phyloP scores from a whole-genome alignment of 2,329 filamentous ascomycete genomes.

The Cercospora berteroae region DNA sequence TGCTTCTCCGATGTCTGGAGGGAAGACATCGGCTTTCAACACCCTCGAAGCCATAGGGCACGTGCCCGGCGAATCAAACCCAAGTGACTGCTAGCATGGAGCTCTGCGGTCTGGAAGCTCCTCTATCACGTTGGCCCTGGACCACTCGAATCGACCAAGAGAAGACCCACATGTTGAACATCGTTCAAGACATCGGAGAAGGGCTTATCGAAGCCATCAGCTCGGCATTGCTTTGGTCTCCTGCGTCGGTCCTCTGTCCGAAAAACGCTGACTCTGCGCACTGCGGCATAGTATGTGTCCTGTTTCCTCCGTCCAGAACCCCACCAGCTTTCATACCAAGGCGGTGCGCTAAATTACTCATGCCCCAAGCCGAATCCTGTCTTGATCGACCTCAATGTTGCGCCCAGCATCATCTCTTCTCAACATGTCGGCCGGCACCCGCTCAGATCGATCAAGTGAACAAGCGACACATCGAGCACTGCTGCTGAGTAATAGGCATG shows the following conservation, averaged over 20 bases:
- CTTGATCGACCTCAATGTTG: too few relatives aligned
- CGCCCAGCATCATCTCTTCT: too few relatives aligned
- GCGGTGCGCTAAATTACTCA: neutral
- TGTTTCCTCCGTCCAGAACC: neutral
- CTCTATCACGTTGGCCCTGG: too few relatives aligned
- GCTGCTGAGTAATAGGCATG: neutral
- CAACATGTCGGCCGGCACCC: too few relatives aligned
- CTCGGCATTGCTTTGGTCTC: neutral
- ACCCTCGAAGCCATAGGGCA: neutral
- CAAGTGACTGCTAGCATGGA: too few relatives aligned
- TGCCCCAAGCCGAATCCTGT: neutral
- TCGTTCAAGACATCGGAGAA: too few relatives aligned
- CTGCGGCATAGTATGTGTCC: neutral
- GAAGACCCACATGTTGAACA: too few relatives aligned
- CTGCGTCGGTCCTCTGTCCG: neutral
- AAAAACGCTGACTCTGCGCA: neutral
- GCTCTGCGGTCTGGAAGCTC: too few relatives aligned
- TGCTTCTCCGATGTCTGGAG: neutral
- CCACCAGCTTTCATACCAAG: neutral
- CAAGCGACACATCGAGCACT: neutral
- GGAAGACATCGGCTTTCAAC: neutral
- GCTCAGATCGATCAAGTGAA: neutral
- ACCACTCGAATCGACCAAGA: too few relatives aligned
- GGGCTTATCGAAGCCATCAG: neutral
- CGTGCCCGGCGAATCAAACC: too few relatives aligned